Evolutionary conservation across 345 rosid species (phyloP), one percentile per base, ranked within the genome.

Genomic region (Hypericum perforatum): DNA sequence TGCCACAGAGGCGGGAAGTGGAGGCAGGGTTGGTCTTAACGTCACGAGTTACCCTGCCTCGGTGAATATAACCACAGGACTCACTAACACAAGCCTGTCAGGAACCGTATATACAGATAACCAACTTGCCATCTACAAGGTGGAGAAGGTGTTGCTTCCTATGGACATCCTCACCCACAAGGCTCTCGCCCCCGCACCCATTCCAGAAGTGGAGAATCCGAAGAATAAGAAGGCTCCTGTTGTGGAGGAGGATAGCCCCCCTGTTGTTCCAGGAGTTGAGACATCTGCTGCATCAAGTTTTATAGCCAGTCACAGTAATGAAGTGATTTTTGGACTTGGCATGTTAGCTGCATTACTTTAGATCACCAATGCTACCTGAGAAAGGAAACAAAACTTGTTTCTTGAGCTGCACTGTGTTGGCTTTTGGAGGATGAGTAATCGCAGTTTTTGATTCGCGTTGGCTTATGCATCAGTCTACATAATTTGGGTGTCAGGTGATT

Each of bases 61-160:
- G 9, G 61, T 60, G 10, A 55, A 10, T 22, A 49, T 60, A 41
- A 55, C 42, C 10, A 49, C 70, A 6, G 70, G 70, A 37, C 41
- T 49, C 3, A 55, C 39, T 2, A 60, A 60, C 43, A 47, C 70
- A 29, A 59, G 56, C 9, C 7, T 65, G 11, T 1, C 46, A 0
- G 61, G 52, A 16, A 55, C 55, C 43, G 48, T 60, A 4, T 66
- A 60, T 47, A 49, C 47, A 1, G 65, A 60, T 45, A 55, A 60
- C 43, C 57, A 60, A 29, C 56, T 60, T 43, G 65, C 52, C 3
- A 49, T 66, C 44, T 66, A 60, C 36, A 53, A 55, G 47, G 13
- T 66, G 14, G 57, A 60, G 42, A 60, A 49, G 48, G 61, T 60
- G 10, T 38, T 66, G 0, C 60, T 59, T 29, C 70, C 70, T 16